phyloP scores from a whole-genome alignment of 495 filamentous ascomycete genomes.

The Penicillium manginii region DNA sequence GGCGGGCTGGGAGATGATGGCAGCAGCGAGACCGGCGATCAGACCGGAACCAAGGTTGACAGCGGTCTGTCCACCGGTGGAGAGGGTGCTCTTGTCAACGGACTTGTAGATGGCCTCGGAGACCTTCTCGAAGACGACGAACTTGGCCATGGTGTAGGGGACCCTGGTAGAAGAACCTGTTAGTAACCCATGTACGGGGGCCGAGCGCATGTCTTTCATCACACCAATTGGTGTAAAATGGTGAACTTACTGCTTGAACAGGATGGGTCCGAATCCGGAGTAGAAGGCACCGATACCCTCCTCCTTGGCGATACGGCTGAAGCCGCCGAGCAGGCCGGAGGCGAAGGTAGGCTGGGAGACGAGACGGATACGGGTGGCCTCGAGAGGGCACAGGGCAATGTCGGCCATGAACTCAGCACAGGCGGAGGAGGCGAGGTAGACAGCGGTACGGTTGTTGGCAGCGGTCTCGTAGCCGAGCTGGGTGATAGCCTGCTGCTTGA shows the following conservation, averaged over 20 bases:
- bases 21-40: constrained; percentile 96
- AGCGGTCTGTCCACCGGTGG: constrained; percentile 75
- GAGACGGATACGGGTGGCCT: constrained; percentile 94
- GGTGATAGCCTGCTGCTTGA: constrained; percentile 94
- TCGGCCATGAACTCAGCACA: constrained; percentile 91
- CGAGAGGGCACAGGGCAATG: constrained; percentile 90
- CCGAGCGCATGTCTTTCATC: background rate
- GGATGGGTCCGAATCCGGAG: constrained; percentile 89
- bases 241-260: constrained; percentile 87
- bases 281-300: constrained; percentile 92
- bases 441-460: constrained; percentile 80
- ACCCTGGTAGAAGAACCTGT: constrained; percentile 59
- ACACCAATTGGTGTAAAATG: background rate
- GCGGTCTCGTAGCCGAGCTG: constrained; percentile 77
- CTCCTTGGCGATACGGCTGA: constrained; percentile 80
- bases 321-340: constrained; percentile 77
- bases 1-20: constrained; percentile 94
- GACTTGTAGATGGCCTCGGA: constrained; percentile 72
- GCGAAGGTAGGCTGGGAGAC: constrained; percentile 89
- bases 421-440: constrained; percentile 86
- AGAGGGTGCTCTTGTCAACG: constrained; percentile 77
- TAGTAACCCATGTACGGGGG: background rate
- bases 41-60: constrained; percentile 96
- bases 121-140: constrained; percentile 99
- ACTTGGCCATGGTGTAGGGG: constrained; percentile 99